These are phyloP conservation scores for Phytophthora nicotianae DNA, from an alignment of 352 stramenopile species.

Conservation along the genomic window DNA sequence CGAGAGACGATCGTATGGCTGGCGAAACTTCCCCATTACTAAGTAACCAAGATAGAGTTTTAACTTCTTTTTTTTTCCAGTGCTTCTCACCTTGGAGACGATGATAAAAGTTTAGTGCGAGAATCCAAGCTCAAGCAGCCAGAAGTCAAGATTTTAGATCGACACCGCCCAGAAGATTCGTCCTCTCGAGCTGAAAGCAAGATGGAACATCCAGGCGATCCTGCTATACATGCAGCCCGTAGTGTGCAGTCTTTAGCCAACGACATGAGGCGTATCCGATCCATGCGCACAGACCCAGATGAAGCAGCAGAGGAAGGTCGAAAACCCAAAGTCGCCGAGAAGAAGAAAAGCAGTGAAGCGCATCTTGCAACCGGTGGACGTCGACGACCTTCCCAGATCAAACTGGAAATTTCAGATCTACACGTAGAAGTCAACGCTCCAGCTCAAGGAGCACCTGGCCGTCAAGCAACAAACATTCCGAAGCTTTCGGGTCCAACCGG, in stretches of 20 bases:
- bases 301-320: conserved; percentile 34
- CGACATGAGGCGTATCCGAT: conserved; percentile 80
- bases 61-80: conserved; percentile 9
- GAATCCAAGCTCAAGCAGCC: conserved; percentile 81
- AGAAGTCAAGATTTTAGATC: conserved; percentile 60
- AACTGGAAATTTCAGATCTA: conserved; percentile 69
- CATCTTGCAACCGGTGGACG: conserved; percentile 8
- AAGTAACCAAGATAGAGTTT: not conserved
- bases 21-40: not conserved
- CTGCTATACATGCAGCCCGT: conserved; percentile 62
- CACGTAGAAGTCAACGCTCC: conserved; percentile 25
- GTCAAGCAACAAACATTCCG: conserved; percentile 51
- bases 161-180: conserved; percentile 27
- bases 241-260: conserved; percentile 84
- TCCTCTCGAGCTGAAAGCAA: conserved; percentile 50
- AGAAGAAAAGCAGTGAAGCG: conserved; percentile 47
- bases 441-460: conserved; percentile 25
- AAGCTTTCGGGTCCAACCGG: conserved; percentile 34
- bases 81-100: conserved; percentile 23
- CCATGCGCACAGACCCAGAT: conserved; percentile 44
- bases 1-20: conserved; percentile 42
- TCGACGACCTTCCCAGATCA: conserved; percentile 67
- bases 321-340: conserved; percentile 48
- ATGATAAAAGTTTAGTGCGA: conserved; percentile 20
- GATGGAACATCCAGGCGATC: conserved; percentile 18